Evolutionary conservation across 2,329 filamentous ascomycete genomes (phyloP).

Genomic region (Botrytis paeoniae): DNA sequence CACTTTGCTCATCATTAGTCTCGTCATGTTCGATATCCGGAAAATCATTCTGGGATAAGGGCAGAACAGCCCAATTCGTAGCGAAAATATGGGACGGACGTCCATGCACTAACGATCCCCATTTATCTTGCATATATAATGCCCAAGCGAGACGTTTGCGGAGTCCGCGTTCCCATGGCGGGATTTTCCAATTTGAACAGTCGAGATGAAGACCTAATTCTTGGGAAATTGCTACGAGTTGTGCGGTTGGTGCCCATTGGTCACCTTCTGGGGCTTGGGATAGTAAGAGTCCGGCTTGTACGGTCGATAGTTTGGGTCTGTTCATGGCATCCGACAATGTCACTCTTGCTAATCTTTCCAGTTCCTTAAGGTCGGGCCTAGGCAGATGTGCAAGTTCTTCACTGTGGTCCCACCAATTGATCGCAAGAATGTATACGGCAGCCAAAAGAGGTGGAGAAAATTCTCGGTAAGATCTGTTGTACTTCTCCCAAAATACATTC

Average conservation of each 20-base stretch:
- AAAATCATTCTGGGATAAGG: constrained; percentile 66
- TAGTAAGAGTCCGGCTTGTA: constrained; percentile 73
- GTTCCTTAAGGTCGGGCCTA: constrained; percentile 67
- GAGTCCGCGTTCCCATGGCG: constrained; percentile 80
- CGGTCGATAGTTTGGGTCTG: constrained; percentile 75
- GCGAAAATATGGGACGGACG: constrained; percentile 72
- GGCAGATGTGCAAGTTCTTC: constrained; percentile 61
- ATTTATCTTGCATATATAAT: constrained; percentile 91
- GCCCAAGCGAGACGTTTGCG: constrained; percentile 87
- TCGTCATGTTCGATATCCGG: constrained; percentile 68
- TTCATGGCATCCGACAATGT: constrained; percentile 75
- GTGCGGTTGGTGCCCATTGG: constrained; percentile 81
- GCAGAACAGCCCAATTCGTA: constrained; percentile 72
- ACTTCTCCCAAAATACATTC: constrained; percentile 74
- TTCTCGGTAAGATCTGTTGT: constrained; percentile 67
- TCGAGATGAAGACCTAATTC: constrained; percentile 88
- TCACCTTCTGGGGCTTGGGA: constrained; percentile 74
- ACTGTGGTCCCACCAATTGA: constrained; percentile 84
- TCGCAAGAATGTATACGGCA: constrained; percentile 78
- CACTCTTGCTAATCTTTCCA: constrained; percentile 71
- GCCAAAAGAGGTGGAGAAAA: constrained; percentile 75
- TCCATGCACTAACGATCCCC: constrained; percentile 81
- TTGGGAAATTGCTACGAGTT: constrained; percentile 81
- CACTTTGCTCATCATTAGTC: constrained; percentile 56
- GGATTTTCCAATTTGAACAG: constrained; percentile 82